Conservation (phyloP, 2,329 filamentous ascomycete genomes). For the Apiospora hydei region DNA sequence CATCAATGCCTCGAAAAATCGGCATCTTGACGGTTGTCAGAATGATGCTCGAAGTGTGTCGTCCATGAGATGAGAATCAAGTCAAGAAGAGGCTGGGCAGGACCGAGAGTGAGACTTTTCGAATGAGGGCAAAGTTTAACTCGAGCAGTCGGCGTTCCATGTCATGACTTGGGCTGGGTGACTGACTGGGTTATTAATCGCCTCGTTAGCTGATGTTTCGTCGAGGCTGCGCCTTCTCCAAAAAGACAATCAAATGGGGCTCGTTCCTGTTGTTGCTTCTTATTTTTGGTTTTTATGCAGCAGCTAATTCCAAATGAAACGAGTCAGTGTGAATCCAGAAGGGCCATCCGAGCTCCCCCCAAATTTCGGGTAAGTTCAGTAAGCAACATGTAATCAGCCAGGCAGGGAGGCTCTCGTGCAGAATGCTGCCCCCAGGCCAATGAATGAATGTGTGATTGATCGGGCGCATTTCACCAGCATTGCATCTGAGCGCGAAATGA, state of each 20-base stretch:
- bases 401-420: neutral
- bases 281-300: conserved; percentile 19
- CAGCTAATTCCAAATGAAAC: conserved; percentile 5
- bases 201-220: conserved; percentile 7
- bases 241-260: conserved; percentile 7
- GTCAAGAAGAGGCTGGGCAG: neutral
- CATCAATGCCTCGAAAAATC: conserved; percentile 55
- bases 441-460: neutral
- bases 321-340: conserved; percentile 10
- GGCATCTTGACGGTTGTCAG: conserved; percentile 50
- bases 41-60: neutral
- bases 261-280: conserved; percentile 17
- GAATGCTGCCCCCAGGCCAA: neutral
- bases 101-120: neutral
- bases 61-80: neutral
- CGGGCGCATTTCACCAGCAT: neutral
- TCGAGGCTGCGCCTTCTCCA: conserved; percentile 10
- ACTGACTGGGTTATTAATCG: neutral
- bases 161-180: too few species aligned
- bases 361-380: neutral
- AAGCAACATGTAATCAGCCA: neutral
- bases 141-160: neutral
- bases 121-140: neutral
- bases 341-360: neutral
- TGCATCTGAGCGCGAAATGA: neutral